These are phyloP conservation scores for Pichia sp. DNA, from an alignment of 1,139 yeast genomes.

Conservation along the genomic window DNA sequence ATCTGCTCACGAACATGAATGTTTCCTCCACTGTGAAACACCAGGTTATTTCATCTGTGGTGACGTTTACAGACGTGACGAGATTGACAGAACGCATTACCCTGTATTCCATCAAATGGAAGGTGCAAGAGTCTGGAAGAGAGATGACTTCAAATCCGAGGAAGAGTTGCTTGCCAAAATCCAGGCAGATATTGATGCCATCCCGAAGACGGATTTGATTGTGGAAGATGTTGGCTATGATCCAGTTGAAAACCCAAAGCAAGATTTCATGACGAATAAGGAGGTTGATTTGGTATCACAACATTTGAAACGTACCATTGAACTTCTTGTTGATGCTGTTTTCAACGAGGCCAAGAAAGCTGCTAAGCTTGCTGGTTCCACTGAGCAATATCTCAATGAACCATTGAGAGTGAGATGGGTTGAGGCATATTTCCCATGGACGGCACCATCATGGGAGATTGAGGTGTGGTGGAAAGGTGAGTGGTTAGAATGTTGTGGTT, in stretches of 20 bases:
- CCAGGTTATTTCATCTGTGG: constrained; percentile 93
- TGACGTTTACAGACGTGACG: constrained; percentile 93
- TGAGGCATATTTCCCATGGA: constrained; percentile 97
- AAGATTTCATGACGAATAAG: constrained; percentile 58
- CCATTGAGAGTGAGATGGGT: constrained; percentile 92
- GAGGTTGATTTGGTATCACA: constrained; percentile 64
- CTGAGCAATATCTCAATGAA: constrained; percentile 54
- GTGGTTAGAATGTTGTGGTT: constrained; percentile 97
- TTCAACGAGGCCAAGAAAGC: constrained; percentile 68
- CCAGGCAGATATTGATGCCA: constrained; percentile 49
- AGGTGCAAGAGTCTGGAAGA: constrained; percentile 85
- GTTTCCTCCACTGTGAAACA: constrained; percentile 59
- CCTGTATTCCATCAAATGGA: constrained; percentile 99
- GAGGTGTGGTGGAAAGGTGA: constrained; percentile 99
- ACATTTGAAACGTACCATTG: constrained; percentile 82
- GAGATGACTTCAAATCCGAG: constrained; percentile 30
- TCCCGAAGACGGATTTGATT: constrained; percentile 62
- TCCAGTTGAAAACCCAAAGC: constrained; percentile 65
- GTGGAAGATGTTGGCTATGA: constrained; percentile 72
- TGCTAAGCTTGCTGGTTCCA: constrained; percentile 61
- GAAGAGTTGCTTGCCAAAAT: constrained; percentile 37
- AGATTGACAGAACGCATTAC: constrained; percentile 91
- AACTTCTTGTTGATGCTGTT: constrained; percentile 73
- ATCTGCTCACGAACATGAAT: constrained; percentile 90
- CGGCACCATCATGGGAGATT: constrained; percentile 97